Base-by-base conservation (phyloP, 257 asterid genomes). In the Cordia subcordata region DNA sequence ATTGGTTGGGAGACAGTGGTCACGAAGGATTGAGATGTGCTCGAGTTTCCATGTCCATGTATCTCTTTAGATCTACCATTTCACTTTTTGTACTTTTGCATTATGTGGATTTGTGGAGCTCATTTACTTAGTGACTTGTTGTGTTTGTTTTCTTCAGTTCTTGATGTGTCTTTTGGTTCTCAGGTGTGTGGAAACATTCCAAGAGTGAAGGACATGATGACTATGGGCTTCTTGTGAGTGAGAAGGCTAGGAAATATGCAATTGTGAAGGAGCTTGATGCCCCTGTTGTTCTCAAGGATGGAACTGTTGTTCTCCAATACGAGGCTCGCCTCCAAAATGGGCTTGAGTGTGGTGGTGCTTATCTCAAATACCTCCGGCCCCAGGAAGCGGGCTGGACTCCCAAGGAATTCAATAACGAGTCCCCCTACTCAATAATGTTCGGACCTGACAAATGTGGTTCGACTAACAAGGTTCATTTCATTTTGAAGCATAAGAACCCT, bases 321-420 rank as follows among this genome's bases (percentile, higher is more conserved):
- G 99, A 92, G 72, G 93, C 79, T 44, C 97, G 99, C 63, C 86
- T 92, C 64, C 99, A 92, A 69, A 76, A 81, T 3, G 97, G 99
- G 14, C 97, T 88, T 18, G 99, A 92, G 63, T 88, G 99, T 67
- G 99, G 99, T 57, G 99, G 97, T 65, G 99, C 99, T 62, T 92
- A 92, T 63, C 52, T 92, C 59, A 92, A 92, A 73, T 88, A 84
- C 72, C 96, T 92, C 54, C 96, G 95, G 13, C 97, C 99, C 4
- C 99, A 92, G 68, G 94, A 74, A 20, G 92, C 88, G 22, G 94
- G 90, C 5, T 93, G 97, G 99, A 66, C 55, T 20, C 71, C 99
- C 0, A 90, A 86, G 77, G 96, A 72, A 52, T 93, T 93, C 33
- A 87, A 86, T 62, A 93, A 85, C 1, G 99, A 86, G 45, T 86